Evolutionary conservation across 257 asterid species (phyloP).

Genomic region (Plantago elongata): DNA sequence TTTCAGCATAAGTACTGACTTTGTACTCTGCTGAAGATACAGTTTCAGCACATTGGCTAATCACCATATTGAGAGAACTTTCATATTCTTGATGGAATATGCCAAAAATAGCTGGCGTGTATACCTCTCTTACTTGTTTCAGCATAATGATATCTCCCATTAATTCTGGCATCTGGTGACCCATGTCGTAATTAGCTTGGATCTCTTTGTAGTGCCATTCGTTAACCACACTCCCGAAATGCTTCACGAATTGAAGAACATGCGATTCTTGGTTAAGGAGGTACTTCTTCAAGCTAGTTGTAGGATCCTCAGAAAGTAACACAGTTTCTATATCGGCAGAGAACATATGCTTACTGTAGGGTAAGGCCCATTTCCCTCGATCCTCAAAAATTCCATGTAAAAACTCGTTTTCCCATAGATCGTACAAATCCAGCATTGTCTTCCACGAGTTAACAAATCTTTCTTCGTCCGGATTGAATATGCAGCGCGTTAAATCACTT

Average conservation of each 20-base stretch:
- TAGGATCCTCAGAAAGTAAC: conserved; percentile 31
- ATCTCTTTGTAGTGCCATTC: conserved; percentile 59
- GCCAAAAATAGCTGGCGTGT: conserved; percentile 44
- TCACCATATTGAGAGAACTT: conserved; percentile 33
- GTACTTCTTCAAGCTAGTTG: conserved; percentile 36
- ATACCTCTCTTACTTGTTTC: conserved; percentile 46
- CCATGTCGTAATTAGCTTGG: conserved; percentile 60
- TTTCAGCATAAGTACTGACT: conserved; percentile 48
- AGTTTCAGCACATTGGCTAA: conserved; percentile 30
- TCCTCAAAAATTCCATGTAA: conserved; percentile 39
- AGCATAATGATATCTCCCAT: conserved; percentile 56
- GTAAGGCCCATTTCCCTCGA: conserved; percentile 53
- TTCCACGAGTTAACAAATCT: conserved; percentile 47
- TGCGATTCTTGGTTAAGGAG: conserved; percentile 37
- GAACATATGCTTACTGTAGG: conserved; percentile 39
- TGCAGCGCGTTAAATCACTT: conserved; percentile 38
- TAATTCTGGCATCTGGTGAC: conserved; percentile 40
- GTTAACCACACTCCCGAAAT: conserved; percentile 44
- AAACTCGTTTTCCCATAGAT: conserved; percentile 50
- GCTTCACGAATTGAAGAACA: conserved; percentile 46
- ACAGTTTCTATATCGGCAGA: conserved; percentile 40
- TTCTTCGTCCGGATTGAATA: conserved; percentile 41
- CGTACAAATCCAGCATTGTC: conserved; percentile 39
- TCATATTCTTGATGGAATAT: conserved; percentile 49
- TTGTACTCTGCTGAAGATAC: conserved; percentile 37